Percentiles rank a stretch among this genome's conserved stretches.
Conservation (phyloP, 257 asterid species). For the Solanum gandarillasii region DNA sequence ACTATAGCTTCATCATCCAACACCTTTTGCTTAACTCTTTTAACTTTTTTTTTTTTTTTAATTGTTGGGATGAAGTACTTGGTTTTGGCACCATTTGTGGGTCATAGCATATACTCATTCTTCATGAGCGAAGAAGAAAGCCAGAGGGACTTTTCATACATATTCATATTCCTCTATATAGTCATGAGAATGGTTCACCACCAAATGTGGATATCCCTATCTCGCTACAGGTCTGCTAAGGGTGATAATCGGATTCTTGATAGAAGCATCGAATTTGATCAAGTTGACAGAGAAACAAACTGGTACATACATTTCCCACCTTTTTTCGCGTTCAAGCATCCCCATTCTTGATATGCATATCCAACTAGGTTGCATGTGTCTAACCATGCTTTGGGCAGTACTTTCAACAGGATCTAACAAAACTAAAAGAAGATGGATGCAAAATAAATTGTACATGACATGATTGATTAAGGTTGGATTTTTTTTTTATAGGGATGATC, state of each 20-base stretch:
- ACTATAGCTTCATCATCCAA: too few species aligned
- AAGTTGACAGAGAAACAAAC: slow-evolving; percentile 67
- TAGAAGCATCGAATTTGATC: slow-evolving; percentile 57
- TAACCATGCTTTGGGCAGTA: neutral
- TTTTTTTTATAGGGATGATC: slow-evolving; percentile 56
- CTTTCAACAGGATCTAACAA: neutral
- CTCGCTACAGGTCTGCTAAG: slow-evolving; percentile 54
- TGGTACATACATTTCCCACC: slow-evolving; percentile 20
- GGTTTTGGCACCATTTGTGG: slow-evolving; percentile 54
- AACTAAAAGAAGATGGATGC: neutral
- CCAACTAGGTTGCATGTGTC: neutral
- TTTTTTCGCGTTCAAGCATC: too few species aligned
- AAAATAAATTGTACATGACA: neutral
- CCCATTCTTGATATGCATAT: too few species aligned
- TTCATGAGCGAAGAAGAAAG: slow-evolving; percentile 9
- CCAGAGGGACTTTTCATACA: slow-evolving; percentile 23
- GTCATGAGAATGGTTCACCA: slow-evolving; percentile 44
- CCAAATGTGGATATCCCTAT: slow-evolving; percentile 63
- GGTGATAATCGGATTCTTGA: slow-evolving; percentile 54
- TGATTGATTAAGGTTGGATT: neutral
- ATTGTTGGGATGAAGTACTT: slow-evolving; percentile 28
- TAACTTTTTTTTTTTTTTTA: neutral
- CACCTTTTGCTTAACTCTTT: neutral
- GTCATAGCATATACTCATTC: slow-evolving; percentile 29
- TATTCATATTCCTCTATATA: slow-evolving; percentile 33